Conservation (phyloP, 1,284 basidiomycete genomes). For the Peniophora sp. region DNA sequence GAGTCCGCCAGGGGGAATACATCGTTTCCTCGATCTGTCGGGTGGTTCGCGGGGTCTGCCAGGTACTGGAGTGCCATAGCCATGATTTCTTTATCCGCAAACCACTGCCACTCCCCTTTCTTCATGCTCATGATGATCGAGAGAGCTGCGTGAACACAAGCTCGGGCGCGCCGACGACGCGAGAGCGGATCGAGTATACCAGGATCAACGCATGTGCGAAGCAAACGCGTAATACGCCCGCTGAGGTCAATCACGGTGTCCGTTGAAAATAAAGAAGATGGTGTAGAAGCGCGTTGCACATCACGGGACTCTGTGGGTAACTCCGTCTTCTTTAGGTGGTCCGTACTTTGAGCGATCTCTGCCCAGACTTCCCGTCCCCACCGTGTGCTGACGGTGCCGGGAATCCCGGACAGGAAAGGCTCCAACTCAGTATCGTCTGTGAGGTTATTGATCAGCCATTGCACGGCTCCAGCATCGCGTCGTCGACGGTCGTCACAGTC, state of each 20-base stretch:
- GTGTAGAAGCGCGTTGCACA: no score
- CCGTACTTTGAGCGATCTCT: no score
- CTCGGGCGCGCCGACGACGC: constrained; percentile 7
- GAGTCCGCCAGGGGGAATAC: background rate
- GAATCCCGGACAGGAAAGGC: background rate
- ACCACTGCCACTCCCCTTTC: constrained; percentile 6
- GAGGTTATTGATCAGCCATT: background rate
- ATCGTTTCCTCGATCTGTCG: background rate
- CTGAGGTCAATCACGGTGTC: background rate
- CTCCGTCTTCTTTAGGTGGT: no score
- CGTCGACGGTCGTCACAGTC: background rate
- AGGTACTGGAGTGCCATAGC: constrained; percentile 7
- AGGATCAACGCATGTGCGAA: background rate
- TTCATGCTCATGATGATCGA: constrained; percentile 7
- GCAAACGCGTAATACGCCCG: background rate
- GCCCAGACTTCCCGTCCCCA: background rate
- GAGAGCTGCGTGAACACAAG: constrained; percentile 7
- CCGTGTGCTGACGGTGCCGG: background rate
- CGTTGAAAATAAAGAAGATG: background rate
- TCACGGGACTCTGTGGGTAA: no score
- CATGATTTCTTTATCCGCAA: constrained; percentile 5
- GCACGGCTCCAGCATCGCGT: background rate
- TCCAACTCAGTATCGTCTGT: background rate
- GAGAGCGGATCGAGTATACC: constrained; percentile 3
- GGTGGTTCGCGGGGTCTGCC: background rate